phyloP scores from a whole-genome alignment of 805 yeast species.

The Zygoascus biomembranicola region DNA sequence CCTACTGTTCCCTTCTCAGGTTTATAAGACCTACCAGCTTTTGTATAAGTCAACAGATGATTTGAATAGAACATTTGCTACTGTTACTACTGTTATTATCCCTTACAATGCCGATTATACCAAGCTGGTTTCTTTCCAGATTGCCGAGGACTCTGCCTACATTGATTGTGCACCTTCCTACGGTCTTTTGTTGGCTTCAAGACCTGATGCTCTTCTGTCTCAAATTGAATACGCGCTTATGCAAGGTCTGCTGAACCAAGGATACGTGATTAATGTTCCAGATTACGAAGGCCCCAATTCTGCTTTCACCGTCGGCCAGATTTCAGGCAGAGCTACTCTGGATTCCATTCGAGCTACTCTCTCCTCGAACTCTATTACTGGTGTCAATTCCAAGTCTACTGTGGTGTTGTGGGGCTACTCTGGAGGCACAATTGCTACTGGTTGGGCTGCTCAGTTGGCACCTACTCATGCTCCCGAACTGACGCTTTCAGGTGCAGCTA shows the following conservation, averaged over 20 bases:
- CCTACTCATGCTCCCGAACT: conserved; percentile 23
- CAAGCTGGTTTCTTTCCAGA: conserved; percentile 20
- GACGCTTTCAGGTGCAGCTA: conserved; percentile 19
- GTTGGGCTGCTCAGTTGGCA: conserved; percentile 24
- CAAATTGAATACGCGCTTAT: conserved; percentile 5
- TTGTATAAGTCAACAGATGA: conserved; percentile 13
- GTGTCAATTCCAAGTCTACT: conserved; percentile 10
- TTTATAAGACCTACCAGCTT: conserved; percentile 12
- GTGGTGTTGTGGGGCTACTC: conserved; percentile 23
- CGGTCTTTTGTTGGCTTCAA: conserved; percentile 10
- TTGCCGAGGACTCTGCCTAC: conserved; percentile 19
- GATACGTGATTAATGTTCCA: conserved; percentile 11
- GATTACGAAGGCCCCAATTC: conserved; percentile 17
- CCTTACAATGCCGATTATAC: conserved; percentile 11
- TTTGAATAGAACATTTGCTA: conserved; percentile 9
- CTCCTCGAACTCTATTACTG: conserved; percentile 7
- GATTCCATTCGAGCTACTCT: conserved; percentile 24
- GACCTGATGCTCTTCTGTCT: conserved; percentile 1
- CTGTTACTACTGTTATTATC: conserved; percentile 13
- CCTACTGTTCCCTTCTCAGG: not conserved
- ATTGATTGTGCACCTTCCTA: conserved; percentile 23
- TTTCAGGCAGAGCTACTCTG: conserved; percentile 22
- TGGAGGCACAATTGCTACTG: conserved; percentile 23
- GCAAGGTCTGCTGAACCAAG: conserved; percentile 10
- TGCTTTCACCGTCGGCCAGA: conserved; percentile 15